phyloP scores from a whole-genome alignment of 371 early-diverging fungal species.

The Fennellomyces sp. region DNA sequence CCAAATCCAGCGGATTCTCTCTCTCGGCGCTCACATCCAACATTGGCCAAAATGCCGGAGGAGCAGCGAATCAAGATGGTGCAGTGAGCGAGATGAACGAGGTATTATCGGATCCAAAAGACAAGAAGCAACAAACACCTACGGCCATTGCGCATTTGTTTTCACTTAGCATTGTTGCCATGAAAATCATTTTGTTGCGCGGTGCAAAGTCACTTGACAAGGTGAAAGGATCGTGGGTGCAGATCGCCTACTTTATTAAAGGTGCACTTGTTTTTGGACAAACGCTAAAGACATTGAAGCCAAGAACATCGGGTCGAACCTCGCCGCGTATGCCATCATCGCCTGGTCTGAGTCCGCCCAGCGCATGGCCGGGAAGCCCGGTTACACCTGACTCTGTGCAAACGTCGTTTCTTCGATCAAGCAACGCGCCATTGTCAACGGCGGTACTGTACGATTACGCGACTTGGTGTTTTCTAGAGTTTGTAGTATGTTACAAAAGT shows the following conservation, averaged over 20 bases:
- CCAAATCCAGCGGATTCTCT: slow-evolving; percentile 45
- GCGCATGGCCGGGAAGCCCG: slow-evolving; percentile 9
- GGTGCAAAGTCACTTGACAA: slow-evolving; percentile 45
- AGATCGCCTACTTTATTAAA: slow-evolving; percentile 40
- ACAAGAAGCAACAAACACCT: slow-evolving; percentile 39
- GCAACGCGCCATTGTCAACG: slow-evolving; percentile 8
- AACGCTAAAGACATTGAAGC: slow-evolving; percentile 18
- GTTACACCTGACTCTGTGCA: slow-evolving; percentile 6
- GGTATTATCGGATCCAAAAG: slow-evolving; percentile 25
- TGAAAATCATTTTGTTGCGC: slow-evolving; percentile 60
- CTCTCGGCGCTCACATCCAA: slow-evolving; percentile 29
- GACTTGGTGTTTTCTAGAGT: slow-evolving; percentile 62
- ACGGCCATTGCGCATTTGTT: slow-evolving; percentile 30
- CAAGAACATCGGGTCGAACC: slow-evolving; percentile 13
- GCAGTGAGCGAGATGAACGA: slow-evolving; percentile 11
- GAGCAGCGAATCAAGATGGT: neutral
- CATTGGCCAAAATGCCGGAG: slow-evolving; percentile 13
- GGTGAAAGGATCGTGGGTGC: slow-evolving; percentile 47
- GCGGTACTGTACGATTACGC: slow-evolving; percentile 50
- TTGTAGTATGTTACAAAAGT: slow-evolving; percentile 47
- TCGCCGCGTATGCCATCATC: slow-evolving; percentile 20
- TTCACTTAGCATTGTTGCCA: slow-evolving; percentile 53
- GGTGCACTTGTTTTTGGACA: slow-evolving; percentile 44
- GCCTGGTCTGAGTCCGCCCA: slow-evolving; percentile 12
- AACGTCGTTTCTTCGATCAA: slow-evolving; percentile 11